phyloP scores from a whole-genome alignment of 179 eudicot genomes.

The Dionaea muscipula region DNA sequence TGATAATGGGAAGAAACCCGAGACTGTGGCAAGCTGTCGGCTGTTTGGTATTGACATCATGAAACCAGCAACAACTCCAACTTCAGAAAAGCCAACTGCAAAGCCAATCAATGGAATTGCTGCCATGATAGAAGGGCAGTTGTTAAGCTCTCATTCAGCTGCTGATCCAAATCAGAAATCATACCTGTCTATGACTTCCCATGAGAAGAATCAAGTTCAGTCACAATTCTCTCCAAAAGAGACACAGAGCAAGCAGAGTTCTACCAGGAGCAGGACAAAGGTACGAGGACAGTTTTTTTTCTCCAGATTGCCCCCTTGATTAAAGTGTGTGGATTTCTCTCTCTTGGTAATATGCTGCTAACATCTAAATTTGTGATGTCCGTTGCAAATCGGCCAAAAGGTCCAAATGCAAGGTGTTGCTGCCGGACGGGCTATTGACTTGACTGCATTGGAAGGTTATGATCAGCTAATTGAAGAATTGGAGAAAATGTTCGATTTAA shows the following conservation, averaged over 20 bases:
- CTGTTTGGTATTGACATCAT: slow-evolving; percentile 78
- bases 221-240: slow-evolving; percentile 24
- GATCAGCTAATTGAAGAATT: slow-evolving; percentile 54
- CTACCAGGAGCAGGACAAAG: slow-evolving; percentile 71
- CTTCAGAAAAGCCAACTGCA: slow-evolving; percentile 20
- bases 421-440: slow-evolving; percentile 91
- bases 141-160: slow-evolving; percentile 19
- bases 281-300: slow-evolving; percentile 15
- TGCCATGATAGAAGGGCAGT: slow-evolving; percentile 15
- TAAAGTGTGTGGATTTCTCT: not conserved
- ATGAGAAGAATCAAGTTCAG: slow-evolving; percentile 31
- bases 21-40: slow-evolving; percentile 38
- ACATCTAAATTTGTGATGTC: not conserved
- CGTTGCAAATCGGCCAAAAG: slow-evolving; percentile 17
- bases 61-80: slow-evolving; percentile 19
- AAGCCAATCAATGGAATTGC: slow-evolving; percentile 10
- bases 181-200: slow-evolving; percentile 26
- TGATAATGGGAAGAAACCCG: slow-evolving; percentile 29
- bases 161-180: slow-evolving; percentile 25
- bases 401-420: slow-evolving; percentile 98
- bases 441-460: slow-evolving; percentile 48
- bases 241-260: slow-evolving; percentile 32
- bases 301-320: not conserved
- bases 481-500: slow-evolving; percentile 68
- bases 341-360: not conserved